Base-by-base conservation (phyloP, 805 yeast species). In the Starmerella stigmatis region DNA sequence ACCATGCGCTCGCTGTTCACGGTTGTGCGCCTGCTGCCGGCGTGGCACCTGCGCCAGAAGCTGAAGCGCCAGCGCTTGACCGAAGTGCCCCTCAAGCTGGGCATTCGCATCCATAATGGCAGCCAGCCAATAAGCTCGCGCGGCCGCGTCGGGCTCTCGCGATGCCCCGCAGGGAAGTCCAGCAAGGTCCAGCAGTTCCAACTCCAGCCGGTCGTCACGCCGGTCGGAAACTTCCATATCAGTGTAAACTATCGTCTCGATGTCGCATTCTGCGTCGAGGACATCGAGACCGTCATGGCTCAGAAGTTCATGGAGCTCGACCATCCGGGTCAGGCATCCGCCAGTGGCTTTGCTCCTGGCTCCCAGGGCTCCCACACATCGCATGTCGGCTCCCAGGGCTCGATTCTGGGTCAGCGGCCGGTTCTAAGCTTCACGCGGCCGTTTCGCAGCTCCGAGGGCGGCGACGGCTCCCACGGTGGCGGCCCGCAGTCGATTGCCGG, bases 101-200 rank as follows among this genome's bases (percentile, higher is more conserved):
- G 77, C 5, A 74, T 80, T 40, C 70, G 85, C 10, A 54, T 66
- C 12, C 58, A 83, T 26, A 88, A 86, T 60, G 96, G 95, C 0
- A 73, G 79, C 13, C 75, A 76, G 52, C 81, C 92, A 0, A 82
- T 88, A 23, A 69, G 78, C 10, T 80, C 94, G 1, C 79, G 78
- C 59, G 94, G 95, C 3, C 67, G 96, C 50, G 74, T 86, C 20
- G 96, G 96, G 0, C 69, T 89, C 44, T 79, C 89, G 50, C 81
- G 81, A 59, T 66, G 79, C 4, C 71, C 80, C 2, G 71, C 77
- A 11, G 48, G 47, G 9, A 46, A 75, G 62, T 63, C 64, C 15
- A 64, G 76, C 15, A 84, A 80, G 56, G 64, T 81, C 47, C 70
- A 70, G 21, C 81, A 79, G 41, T 76, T 76, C 55, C 70, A 70